Evolutionary conservation across 1,284 basidiomycete genomes (phyloP), one percentile per base, ranked within the genome.

Genomic region (Puccinia triticina): DNA sequence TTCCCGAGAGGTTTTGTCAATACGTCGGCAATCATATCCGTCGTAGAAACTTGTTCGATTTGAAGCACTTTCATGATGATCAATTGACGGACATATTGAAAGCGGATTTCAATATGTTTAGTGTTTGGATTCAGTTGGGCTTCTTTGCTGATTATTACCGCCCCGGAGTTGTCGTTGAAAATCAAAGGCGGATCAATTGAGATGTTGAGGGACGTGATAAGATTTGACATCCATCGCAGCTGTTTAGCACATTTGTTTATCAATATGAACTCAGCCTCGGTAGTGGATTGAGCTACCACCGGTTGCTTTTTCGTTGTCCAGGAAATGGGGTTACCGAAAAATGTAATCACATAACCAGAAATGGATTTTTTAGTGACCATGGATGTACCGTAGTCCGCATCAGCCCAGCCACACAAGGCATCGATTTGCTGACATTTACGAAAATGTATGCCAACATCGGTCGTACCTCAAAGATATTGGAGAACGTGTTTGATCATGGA

Each of bases 281-380:
- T 46, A 4, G 71, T 73, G n/a, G 72, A 74, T 34, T 50, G 72
- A 32, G 73, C 73, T 16, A 75, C 50, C 1, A 75, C 55, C 23
- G 48, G 29, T 75, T 75, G 73, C 32, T 59, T 75, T 37, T 59
- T 75, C 2, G 73, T 59, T n/a, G 46, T 34, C 73, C 73, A 75
- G 5, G 50, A 75, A 59, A 75, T 59, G 2, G 73, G 73, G 40
- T 57, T 75, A 2, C 53, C 73, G 37, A 55, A 75, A 32, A 75
- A 59, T 4, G 29, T 59, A 21, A 75, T 59, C 4, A 59, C 29
- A 59, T 55, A 75, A 18, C 73, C 53, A 18, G 34, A n/a, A 2
- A 53, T 73, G 12, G 46, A 73, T 29, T 71, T 40, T n/a, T 73
- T 73, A 11, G 16, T 18, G 3, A 46, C 14, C n/a, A 12, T 5